A percentile compares a stretch with the other conserved stretches of the same genome.
These are phyloP conservation scores for Colletotrichum orbiculare DNA, from an alignment of 2,329 filamentous ascomycete genomes.

Conservation along the genomic window DNA sequence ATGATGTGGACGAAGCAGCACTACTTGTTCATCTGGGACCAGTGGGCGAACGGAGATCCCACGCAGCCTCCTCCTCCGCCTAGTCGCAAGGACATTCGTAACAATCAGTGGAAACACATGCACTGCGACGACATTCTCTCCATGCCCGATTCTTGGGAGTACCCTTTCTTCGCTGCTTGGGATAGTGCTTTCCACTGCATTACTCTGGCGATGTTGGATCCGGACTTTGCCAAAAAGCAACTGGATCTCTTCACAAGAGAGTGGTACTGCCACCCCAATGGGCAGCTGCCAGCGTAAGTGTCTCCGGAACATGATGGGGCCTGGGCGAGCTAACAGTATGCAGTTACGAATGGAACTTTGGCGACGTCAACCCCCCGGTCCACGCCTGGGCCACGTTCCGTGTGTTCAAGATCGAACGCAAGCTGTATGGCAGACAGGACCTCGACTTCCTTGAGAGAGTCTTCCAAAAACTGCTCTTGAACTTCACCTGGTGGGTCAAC, in stretches of 20 bases:
- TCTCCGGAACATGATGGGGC: neutral
- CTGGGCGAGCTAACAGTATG: conserved; percentile 36
- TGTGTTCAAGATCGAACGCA: conserved; percentile 97
- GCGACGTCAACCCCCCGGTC: conserved; percentile 95
- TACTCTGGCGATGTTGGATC: conserved; percentile 95
- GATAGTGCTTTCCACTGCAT: conserved; percentile 98
- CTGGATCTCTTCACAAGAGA: conserved; percentile 95
- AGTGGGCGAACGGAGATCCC: conserved; percentile 96
- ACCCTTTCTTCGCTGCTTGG: conserved; percentile 98
- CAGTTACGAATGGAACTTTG: conserved; percentile 93
- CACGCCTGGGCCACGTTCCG: conserved; percentile 97
- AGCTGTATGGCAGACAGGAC: conserved; percentile 94
- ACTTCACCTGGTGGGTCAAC: conserved; percentile 99
- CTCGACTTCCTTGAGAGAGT: conserved; percentile 95
- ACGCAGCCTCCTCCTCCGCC: conserved; percentile 87
- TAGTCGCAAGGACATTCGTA: conserved; percentile 82
- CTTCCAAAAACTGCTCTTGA: conserved; percentile 94
- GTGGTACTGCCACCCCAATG: conserved; percentile 99
- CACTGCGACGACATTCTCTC: conserved; percentile 94
- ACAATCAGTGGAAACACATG: conserved; percentile 93
- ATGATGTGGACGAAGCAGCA: conserved; percentile 99
- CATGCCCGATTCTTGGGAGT: conserved; percentile 99
- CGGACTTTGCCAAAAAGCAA: conserved; percentile 98
- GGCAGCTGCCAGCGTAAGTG: conserved; percentile 85
- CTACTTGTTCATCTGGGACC: conserved; percentile 97